Base-by-base conservation (phyloP, 352 stramenopile species). In the Elongisporangium prolatum region DNA sequence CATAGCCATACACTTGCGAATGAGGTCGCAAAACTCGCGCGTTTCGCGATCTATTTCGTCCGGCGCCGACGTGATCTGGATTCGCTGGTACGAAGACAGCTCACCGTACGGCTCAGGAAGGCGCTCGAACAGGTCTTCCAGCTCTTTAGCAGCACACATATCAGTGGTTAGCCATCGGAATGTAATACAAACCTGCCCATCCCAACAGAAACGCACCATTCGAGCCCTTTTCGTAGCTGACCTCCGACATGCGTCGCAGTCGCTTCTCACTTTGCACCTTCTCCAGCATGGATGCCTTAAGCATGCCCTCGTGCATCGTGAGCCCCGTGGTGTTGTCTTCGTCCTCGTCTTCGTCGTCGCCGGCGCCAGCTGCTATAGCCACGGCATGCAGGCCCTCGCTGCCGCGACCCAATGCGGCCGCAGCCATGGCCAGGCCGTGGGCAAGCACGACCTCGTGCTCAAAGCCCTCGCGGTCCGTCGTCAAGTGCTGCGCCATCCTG, bases 91-190 rank as follows among this genome's bases (percentile, higher is more conserved):
- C 17, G 71, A 67, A 54, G 66, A 79, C 40, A 75, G 34, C 55
- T 93, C 68, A 1, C 76, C 77, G 68, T 93, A 95, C 17, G 86
- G 86, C 69, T 89, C 84, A 8, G 84, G 86, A 20, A 93, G 74
- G 40, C 64, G 76, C 56, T 95, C 82, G 63, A 95, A 95, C 20
- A 95, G 67, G 54, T 84, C 77, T 48, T 72, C 65, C 6, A 72
- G 59, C 37, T 69, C 65, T 56, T 16, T 58, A 2, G 11, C 50
- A 51, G n/a, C 51, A 56, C 17, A 38, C 40, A 2, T 21, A 17
- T 11, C 10, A 44, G 9, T 44, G 34, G 34, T 44, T 17, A 44
- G 11, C 34, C 34, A 17, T 44, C 6, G 10, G 6, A 44, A 44
- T 14, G 1, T 17, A 7, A 2, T 14, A 17, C 10, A 44, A 10